Evolutionary conservation across 306 rosid species (phyloP).

Genomic region (Castanea mollissima): DNA sequence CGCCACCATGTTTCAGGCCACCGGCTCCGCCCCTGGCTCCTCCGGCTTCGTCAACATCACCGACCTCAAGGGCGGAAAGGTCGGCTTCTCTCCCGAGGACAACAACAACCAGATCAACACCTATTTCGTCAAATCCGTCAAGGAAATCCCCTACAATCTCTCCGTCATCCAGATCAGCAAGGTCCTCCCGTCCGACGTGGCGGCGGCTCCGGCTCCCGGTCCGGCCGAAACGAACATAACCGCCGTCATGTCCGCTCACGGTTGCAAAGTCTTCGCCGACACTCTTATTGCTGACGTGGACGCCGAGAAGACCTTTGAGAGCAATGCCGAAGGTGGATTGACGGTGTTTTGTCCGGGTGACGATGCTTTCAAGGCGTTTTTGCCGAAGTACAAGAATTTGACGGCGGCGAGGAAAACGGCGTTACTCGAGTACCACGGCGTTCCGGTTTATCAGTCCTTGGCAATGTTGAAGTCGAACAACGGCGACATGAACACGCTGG

Average conservation of each 20-base stretch:
- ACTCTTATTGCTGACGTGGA: slow-evolving; percentile 36
- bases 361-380: slow-evolving; percentile 55
- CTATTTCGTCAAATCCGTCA: slow-evolving; percentile 60
- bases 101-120: slow-evolving; percentile 53
- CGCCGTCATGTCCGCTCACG: slow-evolving; percentile 58
- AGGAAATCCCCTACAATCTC: slow-evolving; percentile 72
- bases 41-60: slow-evolving; percentile 90
- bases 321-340: slow-evolving; percentile 52
- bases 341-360: slow-evolving; percentile 80
- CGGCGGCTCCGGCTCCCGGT: slow-evolving; percentile 71
- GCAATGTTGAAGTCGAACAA: slow-evolving; percentile 59
- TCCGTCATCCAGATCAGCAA: slow-evolving; percentile 77
- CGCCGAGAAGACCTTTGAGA: slow-evolving; percentile 40
- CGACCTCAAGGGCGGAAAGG: slow-evolving; percentile 75
- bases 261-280: slow-evolving; percentile 72
- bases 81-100: slow-evolving; percentile 66
- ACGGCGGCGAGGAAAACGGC: slow-evolving; percentile 49
- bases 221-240: slow-evolving; percentile 65
- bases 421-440: slow-evolving; percentile 63
- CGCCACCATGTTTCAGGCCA: slow-evolving; percentile 86
- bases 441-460: slow-evolving; percentile 62
- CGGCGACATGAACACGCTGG: slow-evolving; percentile 67
- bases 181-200: slow-evolving; percentile 57
- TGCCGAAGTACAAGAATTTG: slow-evolving; percentile 69
- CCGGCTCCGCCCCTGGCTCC: slow-evolving; percentile 76